Evolutionary conservation across 176 grass and related monocot species (phyloP), one percentile per base, ranked within the genome.

Genomic region (Bonia amplexicaulis): DNA sequence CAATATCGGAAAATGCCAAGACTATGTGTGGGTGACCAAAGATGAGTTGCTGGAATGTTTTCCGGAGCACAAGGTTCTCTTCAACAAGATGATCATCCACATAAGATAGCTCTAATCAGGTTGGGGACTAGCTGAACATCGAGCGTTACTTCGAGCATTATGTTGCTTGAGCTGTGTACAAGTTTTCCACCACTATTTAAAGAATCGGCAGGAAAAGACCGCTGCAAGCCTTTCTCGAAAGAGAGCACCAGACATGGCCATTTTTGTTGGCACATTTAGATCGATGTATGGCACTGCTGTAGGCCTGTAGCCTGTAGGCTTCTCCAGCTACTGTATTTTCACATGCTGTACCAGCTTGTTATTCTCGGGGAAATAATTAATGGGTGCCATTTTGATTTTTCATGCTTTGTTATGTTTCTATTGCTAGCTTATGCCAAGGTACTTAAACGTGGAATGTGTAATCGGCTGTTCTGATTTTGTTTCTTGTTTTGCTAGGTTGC

Each of bases 11-110:
- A 88, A 90, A 63, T 98, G 96, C 51, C 73, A 95, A 45, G 96
- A 98, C 54, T 87, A 92, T 22, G 89, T 86, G 6, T 98, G 96
- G 96, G 93, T 95, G n/a, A 98, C 89, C 17, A 98, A 98, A 82
- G 96, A 92, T 62, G 96, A 95, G 79, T 74, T 98, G 73, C 70
- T 95, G 31, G 89, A 92, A 8, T 89, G 92, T 83, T 95, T 98
- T 59, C 96, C 91, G 12, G 89, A 94, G 68, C 84, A 94, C 16
- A 87, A 76, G 23, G 81, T 74, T 61, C 87, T 98, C 76, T 79
- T 98, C 23, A 82, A 87, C 45, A 98, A 93, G 89, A 98, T 98
- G 96, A 95, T 98, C 65, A 94, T 94, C 52, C 83, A 89, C 68
- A 86, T 89, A 74, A 92, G 86, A 89, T 89, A 92, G 62, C 27